Base-by-base conservation (phyloP, 2,329 filamentous ascomycete genomes). In the Penicillium corylophilum region DNA sequence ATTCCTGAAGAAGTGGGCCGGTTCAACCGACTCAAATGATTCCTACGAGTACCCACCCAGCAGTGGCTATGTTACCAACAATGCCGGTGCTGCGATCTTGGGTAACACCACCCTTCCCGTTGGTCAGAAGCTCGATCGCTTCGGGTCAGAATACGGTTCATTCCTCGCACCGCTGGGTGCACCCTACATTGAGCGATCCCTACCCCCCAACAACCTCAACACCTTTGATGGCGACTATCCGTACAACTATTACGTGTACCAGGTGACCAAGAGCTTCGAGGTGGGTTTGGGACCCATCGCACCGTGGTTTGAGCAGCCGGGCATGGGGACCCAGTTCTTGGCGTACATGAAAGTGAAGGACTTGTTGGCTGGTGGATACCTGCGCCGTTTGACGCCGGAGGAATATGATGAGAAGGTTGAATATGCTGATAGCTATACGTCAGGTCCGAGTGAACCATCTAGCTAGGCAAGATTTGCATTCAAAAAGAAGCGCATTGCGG, bases 231-330 rank as follows among this genome's bases (percentile, higher is more conserved):
- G 64, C 3, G 53, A 60, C 2, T 75, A 74, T 40, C 77, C 77
- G 1, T 78, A 74, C 60, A 79, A 77, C 51, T 81, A 81, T 56
- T 71, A 77, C 46, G 67, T 80, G 0, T 81, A 80, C 61, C 59
- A 70, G 18, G 77, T 81, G 4, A 56, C 64, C 5, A 70, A 68
- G 55, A 57, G 67, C 1, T 68, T 81, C 3, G 59, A 61, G 3
- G 76, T 78, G 0, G 49, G 69, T 0, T 63, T 73, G 8, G 79
- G 78, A 0, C 77, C 77, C 0, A 77, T 80, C 53, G 72, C 74
- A 2, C 69, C 74, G 8, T 80, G 74, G 76, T 81, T 80, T 51
- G 76, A 76, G 8, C 77, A 81, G 65, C 76, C 76, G 0, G 79
- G 79, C 0, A 68, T 77, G 33, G 78, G 78, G 31, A 61, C 75